phyloP scores from a whole-genome alignment of 2,329 filamentous ascomycete species.

The Aspergillus sergii region DNA sequence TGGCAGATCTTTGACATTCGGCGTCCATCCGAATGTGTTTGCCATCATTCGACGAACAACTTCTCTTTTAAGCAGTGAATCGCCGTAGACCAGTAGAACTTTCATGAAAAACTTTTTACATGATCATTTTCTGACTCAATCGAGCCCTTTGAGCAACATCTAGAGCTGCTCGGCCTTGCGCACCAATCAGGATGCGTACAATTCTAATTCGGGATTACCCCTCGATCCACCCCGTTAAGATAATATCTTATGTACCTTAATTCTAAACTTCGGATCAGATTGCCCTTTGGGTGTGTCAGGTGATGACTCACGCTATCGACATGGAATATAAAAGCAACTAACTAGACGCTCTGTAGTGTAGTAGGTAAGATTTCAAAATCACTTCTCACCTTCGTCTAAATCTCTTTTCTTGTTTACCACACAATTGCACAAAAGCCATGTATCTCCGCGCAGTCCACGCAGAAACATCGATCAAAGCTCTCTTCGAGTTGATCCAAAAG shows the following conservation, averaged over 20 bases:
- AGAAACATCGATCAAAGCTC: slow-evolving; percentile 52
- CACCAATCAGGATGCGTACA: slow-evolving; percentile 9
- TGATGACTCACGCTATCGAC: background rate
- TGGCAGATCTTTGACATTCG: background rate
- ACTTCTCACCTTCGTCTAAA: background rate
- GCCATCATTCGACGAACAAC: background rate
- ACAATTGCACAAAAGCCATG: slow-evolving; percentile 46
- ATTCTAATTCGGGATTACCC: background rate
- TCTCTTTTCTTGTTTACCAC: background rate
- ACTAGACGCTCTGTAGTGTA: background rate
- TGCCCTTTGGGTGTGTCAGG: background rate
- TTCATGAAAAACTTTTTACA: background rate
- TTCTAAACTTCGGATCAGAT: background rate
- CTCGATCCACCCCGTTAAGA: background rate
- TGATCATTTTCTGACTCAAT: background rate
- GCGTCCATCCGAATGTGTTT: background rate
- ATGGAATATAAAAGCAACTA: background rate
- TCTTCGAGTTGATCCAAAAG: slow-evolving; percentile 58
- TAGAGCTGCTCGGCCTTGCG: slow-evolving; percentile 5
- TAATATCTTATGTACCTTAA: no score
- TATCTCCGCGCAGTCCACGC: slow-evolving; percentile 58
- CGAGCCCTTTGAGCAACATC: background rate
- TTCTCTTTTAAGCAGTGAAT: background rate
- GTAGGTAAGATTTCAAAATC: background rate
- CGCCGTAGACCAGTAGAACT: background rate